Base-by-base conservation (phyloP, 768 basidiomycete genomes). In the Amanita inopinata region DNA sequence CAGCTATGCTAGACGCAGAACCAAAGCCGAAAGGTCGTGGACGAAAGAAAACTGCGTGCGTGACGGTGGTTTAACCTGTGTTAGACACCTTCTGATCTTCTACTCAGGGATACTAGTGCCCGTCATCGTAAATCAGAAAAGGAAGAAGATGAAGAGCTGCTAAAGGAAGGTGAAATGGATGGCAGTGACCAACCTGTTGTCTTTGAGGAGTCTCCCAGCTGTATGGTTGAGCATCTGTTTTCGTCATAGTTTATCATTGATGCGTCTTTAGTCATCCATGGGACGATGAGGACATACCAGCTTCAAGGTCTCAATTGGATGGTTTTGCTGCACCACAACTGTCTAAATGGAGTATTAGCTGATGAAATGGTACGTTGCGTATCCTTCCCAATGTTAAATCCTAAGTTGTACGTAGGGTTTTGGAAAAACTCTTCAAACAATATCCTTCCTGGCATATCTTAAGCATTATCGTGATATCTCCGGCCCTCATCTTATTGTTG, bases 271-370 rank as follows among this genome's bases (percentile, higher is more conserved):
- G 17, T 81, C 58, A 89, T 98, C 56, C 72, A 85, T 35, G 94
- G 94, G 1, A 64, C 63, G 37, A 96, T 99, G 93, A 74, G 96
- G 17, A 73, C 80, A 17, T 99, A 99, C 58, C 96, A 98, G 59
- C 65, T 98, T 1, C 93, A 97, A 55, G 96, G 96, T 19, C 62
- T 97, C 32, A 94, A 94, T 57, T 96, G 94, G 93, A 85, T 98
- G 91, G 81, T 92, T 3, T 87, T 90, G 0, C 67, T 99, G 2
- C 84, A 99, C 54, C 91, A 96, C 56, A 96, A 98, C 52, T 92
- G 93, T 33, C 70, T 98, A 48, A 97, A 97, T 48, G 93, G 94
- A 37, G 98, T 98, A 45, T 77, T 98, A 5, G 93, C 94, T 0
- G 94, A 99, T 52, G 94, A 98, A 63, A 98, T 97, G 94, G 73